These are phyloP conservation scores for Chlorella ohadii DNA, from an alignment of 139 green algal species.

Conservation along the genomic window DNA sequence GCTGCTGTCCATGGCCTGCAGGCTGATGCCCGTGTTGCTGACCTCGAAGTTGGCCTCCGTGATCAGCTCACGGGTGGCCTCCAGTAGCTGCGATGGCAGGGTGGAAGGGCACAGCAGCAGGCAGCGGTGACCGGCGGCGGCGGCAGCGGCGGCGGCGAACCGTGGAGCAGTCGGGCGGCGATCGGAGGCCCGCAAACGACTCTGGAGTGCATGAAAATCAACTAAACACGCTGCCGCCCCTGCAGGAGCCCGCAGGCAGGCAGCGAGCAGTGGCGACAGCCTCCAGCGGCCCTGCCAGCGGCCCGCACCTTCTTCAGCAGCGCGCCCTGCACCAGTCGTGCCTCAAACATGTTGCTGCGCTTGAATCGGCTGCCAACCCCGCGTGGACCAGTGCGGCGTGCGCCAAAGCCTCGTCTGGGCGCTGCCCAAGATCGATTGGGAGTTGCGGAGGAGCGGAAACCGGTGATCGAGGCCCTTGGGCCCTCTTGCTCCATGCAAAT, in stretches of 20 bases:
- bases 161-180: too few species aligned
- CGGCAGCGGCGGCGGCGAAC: not conserved
- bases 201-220: too few species aligned
- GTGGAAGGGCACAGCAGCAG: not conserved
- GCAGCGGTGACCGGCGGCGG: not conserved
- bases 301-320: slow-evolving; percentile 73
- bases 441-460: too few species aligned
- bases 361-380: too few species aligned
- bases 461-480: too few species aligned
- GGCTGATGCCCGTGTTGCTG: slow-evolving; percentile 73
- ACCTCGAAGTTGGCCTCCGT: slow-evolving; percentile 97
- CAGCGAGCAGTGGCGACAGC: not conserved
- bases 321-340: slow-evolving; percentile 67
- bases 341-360: slow-evolving; percentile 79
- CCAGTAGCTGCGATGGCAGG: slow-evolving; percentile 73
- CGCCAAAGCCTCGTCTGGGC: too few species aligned
- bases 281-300: not conserved
- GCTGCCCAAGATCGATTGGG: too few species aligned
- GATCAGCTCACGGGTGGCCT: slow-evolving; percentile 96
- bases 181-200: too few species aligned
- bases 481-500: too few species aligned
- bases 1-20: slow-evolving; percentile 94
- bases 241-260: too few species aligned
- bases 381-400: too few species aligned
- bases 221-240: too few species aligned